Percentiles rank a stretch among this genome's conserved stretches.
Conservation (phyloP, 2,329 filamentous ascomycete species). For the Ambrosiella cleistominuta region DNA sequence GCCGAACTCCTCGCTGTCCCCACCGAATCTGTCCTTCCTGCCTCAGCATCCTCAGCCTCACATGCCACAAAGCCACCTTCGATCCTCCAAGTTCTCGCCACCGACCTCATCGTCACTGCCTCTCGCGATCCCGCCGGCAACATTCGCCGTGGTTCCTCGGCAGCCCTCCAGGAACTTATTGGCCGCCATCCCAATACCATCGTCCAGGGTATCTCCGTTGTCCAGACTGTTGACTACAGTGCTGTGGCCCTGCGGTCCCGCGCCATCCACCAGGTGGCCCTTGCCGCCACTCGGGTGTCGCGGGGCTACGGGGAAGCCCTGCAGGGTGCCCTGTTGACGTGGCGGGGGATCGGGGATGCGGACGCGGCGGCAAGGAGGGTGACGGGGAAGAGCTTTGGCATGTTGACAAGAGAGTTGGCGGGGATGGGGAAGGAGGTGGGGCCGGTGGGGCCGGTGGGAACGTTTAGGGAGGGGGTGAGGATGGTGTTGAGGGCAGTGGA, state of each 20-base stretch:
- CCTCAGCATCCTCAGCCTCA: slow-evolving; percentile 21
- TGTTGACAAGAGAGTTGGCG: slow-evolving; percentile 29
- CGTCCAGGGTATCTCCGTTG: slow-evolving; percentile 61
- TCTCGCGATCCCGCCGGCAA: slow-evolving; percentile 84
- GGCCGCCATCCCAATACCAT: slow-evolving; percentile 82
- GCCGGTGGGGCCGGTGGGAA: slow-evolving; percentile 14
- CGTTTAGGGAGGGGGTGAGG: slow-evolving; percentile 22
- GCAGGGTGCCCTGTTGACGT: slow-evolving; percentile 53
- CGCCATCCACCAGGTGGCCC: slow-evolving; percentile 62
- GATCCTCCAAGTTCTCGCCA: slow-evolving; percentile 61
- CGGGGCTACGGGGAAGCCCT: slow-evolving; percentile 53
- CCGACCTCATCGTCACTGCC: slow-evolving; percentile 63
- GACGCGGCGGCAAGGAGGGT: slow-evolving; percentile 57
- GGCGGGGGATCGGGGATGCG: slow-evolving; percentile 73
- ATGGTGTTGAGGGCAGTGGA: slow-evolving; percentile 28
- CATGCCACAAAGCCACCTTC: slow-evolving; percentile 20
- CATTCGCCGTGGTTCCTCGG: slow-evolving; percentile 79
- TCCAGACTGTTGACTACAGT: slow-evolving; percentile 86
- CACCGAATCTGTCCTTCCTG: slow-evolving; percentile 26
- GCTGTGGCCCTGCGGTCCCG: slow-evolving; percentile 73
- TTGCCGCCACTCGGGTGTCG: slow-evolving; percentile 48
- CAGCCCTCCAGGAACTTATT: slow-evolving; percentile 83
- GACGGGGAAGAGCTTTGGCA: slow-evolving; percentile 53
- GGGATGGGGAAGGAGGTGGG: slow-evolving; percentile 14
- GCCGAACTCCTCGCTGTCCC: slow-evolving; percentile 52